These are phyloP conservation scores for Alternaria longipes DNA, from an alignment of 2,329 filamentous ascomycete species.

Conservation along the genomic window DNA sequence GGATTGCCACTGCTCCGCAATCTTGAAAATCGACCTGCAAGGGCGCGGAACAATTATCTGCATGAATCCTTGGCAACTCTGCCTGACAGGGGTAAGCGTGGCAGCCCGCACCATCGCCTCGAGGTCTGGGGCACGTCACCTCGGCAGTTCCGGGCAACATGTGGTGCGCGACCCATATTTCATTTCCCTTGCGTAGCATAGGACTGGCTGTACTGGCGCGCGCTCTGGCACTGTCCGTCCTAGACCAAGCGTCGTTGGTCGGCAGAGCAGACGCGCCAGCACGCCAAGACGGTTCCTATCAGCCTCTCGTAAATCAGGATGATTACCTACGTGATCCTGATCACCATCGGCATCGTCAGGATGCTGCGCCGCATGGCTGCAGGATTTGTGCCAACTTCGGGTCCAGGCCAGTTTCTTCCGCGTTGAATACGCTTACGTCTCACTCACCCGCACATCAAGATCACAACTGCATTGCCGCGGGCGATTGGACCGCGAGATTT, in stretches of 20 bases:
- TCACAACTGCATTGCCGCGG: neutral
- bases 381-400: neutral
- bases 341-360: neutral
- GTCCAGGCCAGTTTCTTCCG: neutral
- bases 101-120: too few species aligned
- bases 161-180: neutral
- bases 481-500: too few species aligned
- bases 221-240: neutral
- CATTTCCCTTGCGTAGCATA: neutral
- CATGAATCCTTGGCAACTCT: neutral
- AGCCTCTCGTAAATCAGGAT: neutral
- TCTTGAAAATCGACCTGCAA: too few species aligned
- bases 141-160: neutral
- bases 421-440: neutral
- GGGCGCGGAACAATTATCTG: neutral
- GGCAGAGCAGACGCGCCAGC: neutral
- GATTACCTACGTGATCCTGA: slow-evolving; percentile 1
- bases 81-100: neutral
- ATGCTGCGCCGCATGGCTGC: slow-evolving; percentile 1
- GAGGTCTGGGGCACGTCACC: neutral
- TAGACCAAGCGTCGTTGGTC: neutral
- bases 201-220: neutral
- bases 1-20: too few species aligned
- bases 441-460: neutral
- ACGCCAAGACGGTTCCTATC: neutral